These are phyloP conservation scores for Picochlorum sp. DNA, from an alignment of 139 green algal species.

Conservation along the genomic window DNA sequence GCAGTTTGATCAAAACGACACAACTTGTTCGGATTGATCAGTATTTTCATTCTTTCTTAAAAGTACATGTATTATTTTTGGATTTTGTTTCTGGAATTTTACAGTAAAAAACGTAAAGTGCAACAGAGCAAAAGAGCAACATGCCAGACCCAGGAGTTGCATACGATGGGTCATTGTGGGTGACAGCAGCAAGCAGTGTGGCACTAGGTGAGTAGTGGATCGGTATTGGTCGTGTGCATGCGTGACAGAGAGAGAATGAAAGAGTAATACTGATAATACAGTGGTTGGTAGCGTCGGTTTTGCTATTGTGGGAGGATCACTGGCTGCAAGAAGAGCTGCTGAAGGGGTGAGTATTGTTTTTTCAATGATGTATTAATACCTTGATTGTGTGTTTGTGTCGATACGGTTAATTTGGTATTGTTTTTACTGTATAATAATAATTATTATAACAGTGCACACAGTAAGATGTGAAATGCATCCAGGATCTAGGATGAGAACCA, in stretches of 20 bases:
- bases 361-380: no score
- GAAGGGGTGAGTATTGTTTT: background rate
- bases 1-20: no score
- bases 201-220: constrained; percentile 11
- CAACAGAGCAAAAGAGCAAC: background rate
- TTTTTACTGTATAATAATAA: no score
- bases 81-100: background rate
- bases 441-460: no score
- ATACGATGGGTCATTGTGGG: constrained; percentile 14
- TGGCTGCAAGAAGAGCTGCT: background rate
- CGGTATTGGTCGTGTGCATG: background rate
- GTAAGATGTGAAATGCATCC: no score
- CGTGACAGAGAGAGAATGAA: background rate
- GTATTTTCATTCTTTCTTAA: no score
- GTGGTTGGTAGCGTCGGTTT: constrained; percentile 13
- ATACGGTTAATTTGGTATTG: no score
- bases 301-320: background rate
- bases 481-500: no score
- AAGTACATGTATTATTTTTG: background rate
- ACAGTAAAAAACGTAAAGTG: background rate
- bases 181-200: constrained; percentile 15
- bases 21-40: no score
- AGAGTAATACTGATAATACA: constrained; percentile 1
- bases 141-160: constrained; percentile 1
- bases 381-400: no score